Evolutionary conservation across 2,329 filamentous ascomycete species (phyloP), one percentile per base, ranked within the genome.

Genomic region (Pseudogymnoascus sp.): DNA sequence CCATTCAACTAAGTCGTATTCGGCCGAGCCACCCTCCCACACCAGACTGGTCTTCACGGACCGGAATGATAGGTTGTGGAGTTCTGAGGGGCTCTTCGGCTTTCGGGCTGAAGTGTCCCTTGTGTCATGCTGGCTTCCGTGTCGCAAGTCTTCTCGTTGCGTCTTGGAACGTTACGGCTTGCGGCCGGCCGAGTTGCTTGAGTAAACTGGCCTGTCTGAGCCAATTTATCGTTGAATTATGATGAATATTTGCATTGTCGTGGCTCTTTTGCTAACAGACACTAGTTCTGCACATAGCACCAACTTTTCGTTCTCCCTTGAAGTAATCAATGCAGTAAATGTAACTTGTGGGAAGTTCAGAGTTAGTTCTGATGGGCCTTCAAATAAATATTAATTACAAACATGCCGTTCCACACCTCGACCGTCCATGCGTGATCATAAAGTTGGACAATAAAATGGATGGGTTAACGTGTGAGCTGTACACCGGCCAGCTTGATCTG

Each of bases 41-140:
- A 89, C 87, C 83, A 74, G 79, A 91, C 85, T 72, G 68, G 74
- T 70, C 73, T 75, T 71, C 71, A 71, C 68, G 70, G 75, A 72
- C 72, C 76, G 81, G 79, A 76, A 90, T 80, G 87, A 90, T 76
- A 74, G 82, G 88, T 90, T 87, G 88, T 90, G 87, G 85, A 90
- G 88, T 89, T 84, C 74, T 17, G 38, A 61, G 38, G 71, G 69
- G 68, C 67, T 68, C 73, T 68, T 57, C 72, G 68, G 68, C 64
- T 67, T 67, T 69, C 61, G 64, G 61, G 67, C 63, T 67, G 57
- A 17, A 23, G 53, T 62, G 66, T 69, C 71, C 64, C 66, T 68
- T 74, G 76, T 75, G 77, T 85, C n/a, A 86, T 85, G 70, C 79
- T 79, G 80, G 82, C 82, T 88, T 81, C 78, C 78, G 86, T 79